Evolutionary conservation across 495 filamentous ascomycete species (phyloP), one percentile per base, ranked within the genome.

Genomic region (Penicillium egyptiacum): DNA sequence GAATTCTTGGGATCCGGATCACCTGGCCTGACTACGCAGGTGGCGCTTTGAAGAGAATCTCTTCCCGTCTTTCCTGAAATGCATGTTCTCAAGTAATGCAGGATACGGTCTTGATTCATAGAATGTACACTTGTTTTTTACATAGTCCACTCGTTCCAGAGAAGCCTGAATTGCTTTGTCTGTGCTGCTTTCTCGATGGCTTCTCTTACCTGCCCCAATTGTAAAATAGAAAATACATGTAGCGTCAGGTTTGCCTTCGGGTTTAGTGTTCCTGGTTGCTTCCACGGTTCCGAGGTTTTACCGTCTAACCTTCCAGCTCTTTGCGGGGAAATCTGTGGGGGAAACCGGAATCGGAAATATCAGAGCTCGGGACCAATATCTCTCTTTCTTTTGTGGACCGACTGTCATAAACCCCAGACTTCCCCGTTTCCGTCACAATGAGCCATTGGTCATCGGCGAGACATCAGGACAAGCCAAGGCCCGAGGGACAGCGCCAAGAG

Each of bases 401-500:
- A 17, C 5, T 39, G 6, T 2, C 5, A 17, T 17, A 17, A 3
- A 39, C 16, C 3, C 16, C 35, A 39, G 35, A 37, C 14, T 35
- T 17, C n/a, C 5, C 35, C n/a, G n/a, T n/a, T 17, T n/a, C n/a
- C 35, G n/a, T 17, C 16, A 28, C 26, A 7, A 28, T 28, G 26
- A 28, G 26, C 26, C 4, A 28, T 28, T 28, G 26, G 26, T 28
- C 3, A 39, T 39, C 35, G 33, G 33, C 14, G 14, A 37, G 16
- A 39, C 16, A 39, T n/a, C 43, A 50, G 20, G 17, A 20, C 19
- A 49, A 50, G 47, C 47, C 47, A 50, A 50, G 47, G 0, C 30
- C n/a, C n/a, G n/a, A 22, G 47, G 30, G 20, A 28, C 28, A 50
- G 30, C 17, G 47, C 47, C 47, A 50, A 50, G 47, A 22, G 47